Evolutionary conservation across 176 grass and related monocot species (phyloP), one percentile per base, ranked within the genome.

Genomic region (barley (Hordeum vulgare)): DNA sequence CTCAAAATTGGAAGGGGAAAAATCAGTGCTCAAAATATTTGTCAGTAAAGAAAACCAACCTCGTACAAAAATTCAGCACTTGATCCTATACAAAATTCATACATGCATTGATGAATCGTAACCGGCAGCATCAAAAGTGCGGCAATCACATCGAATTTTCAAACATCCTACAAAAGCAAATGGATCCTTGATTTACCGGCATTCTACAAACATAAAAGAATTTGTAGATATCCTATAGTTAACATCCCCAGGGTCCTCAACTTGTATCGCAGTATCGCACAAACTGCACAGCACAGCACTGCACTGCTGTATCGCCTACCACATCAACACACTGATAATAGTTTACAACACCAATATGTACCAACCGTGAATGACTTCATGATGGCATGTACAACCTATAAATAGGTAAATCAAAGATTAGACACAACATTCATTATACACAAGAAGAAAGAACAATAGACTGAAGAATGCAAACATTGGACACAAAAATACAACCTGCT

Each of bases 341-440:
- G 39, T 76, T 63, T 85, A 85, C 87, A 89, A 70, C 61, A 89
- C 42, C 40, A 67, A 39, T 68, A 39, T 68, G 51, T 76, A 80
- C 69, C 29, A 69, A 40, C 23, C 13, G 51, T 54, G 57, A 77
- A 85, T 21, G 6, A 33, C 69, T 66, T 53, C 77, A 77, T 76
- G 71, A 63, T 77, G 72, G 62, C 27, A 69, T 60, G 37, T 61
- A 27, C 27, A 24, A 49, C 85, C 71, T 76, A 66, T 65, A 41
- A 34, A 67, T 17, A 67, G 6, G 26, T 34, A 82, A 77, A 87
- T 41, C 27, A 45, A 77, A 13, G 7, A 27, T 76, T 27, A 76
- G 73, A 82, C 23, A 76, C 34, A 77, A 9, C 51, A 25, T 70
- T 27, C 67, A 62, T 77, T 61, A 85, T 41, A 8, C 37, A 40